These are phyloP conservation scores for Diplosphaera chodatii DNA, from an alignment of 139 green algal genomes.

Conservation along the genomic window DNA sequence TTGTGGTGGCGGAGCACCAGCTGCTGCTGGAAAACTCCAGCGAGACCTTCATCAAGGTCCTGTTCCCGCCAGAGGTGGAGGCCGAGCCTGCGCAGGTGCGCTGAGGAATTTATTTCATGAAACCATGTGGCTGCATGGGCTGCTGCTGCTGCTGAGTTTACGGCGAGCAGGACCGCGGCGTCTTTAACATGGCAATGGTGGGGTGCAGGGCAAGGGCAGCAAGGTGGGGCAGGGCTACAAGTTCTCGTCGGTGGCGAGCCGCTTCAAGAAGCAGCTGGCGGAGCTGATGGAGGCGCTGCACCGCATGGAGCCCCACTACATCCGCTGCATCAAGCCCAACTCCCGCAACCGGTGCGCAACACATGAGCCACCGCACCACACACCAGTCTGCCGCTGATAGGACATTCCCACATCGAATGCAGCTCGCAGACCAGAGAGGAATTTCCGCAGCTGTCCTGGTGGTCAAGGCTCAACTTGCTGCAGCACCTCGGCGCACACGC, in stretches of 20 bases:
- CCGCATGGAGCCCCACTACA: constrained; percentile 95
- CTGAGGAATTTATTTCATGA: too few relatives aligned
- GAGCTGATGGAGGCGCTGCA: constrained; percentile 91
- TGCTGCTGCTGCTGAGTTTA: too few relatives aligned
- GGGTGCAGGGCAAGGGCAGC: constrained; percentile 4
- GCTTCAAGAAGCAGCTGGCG: constrained; percentile 93
- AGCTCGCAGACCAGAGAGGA: too few relatives aligned
- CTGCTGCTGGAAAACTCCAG: constrained; percentile 62
- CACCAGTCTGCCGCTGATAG: too few relatives aligned
- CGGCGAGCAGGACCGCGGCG: too few relatives aligned
- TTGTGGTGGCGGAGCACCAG: constrained; percentile 96
- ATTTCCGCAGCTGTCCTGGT: too few relatives aligned
- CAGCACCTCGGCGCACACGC: too few relatives aligned
- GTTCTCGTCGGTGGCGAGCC: constrained; percentile 79
- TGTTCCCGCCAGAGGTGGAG: constrained; percentile 56
- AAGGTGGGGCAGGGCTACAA: constrained; percentile 56
- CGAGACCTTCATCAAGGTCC: constrained; percentile 48
- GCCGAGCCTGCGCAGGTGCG: not conserved
- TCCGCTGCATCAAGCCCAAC: constrained; percentile 99
- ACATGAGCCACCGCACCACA: too few relatives aligned
- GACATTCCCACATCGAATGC: too few relatives aligned
- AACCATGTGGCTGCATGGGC: too few relatives aligned
- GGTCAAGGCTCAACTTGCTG: too few relatives aligned
- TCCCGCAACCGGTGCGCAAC: constrained; percentile 30
- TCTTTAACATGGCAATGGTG: too few relatives aligned